Percentiles rank a stretch among this genome's conserved stretches.
phyloP scores from a whole-genome alignment of 2,329 filamentous ascomycete genomes.

The Zymoseptoria ardabiliae region DNA sequence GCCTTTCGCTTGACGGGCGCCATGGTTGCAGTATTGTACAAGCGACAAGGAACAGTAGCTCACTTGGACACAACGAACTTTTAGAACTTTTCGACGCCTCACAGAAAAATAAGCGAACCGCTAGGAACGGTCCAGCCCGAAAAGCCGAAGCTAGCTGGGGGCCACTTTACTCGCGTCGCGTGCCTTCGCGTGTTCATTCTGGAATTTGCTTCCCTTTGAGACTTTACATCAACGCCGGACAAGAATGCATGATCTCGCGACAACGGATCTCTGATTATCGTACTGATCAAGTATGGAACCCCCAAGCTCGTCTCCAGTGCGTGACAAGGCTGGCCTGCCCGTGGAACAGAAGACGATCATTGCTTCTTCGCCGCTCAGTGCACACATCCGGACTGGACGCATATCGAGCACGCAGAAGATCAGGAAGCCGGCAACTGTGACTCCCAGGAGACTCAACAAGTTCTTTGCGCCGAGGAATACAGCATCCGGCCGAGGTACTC shows the following conservation, averaged over 20 bases:
- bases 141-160: not conserved
- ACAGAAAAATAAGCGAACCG: not conserved
- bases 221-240: not conserved
- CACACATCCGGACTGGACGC: slow-evolving; percentile 8
- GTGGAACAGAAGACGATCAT: slow-evolving; percentile 21
- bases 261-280: not conserved
- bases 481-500: slow-evolving; percentile 19
- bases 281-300: not conserved
- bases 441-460: slow-evolving; percentile 44
- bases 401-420: slow-evolving; percentile 30
- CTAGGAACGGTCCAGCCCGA: not conserved
- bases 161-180: not conserved
- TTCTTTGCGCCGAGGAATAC: slow-evolving; percentile 45
- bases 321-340: not conserved
- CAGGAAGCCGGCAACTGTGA: slow-evolving; percentile 43
- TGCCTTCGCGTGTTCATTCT: slow-evolving; percentile 1
- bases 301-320: not conserved
- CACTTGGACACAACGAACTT: not conserved
- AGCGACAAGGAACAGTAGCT: not conserved
- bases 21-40: slow-evolving; percentile 28
- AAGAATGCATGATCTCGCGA: not conserved
- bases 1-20: slow-evolving; percentile 42
- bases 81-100: slow-evolving; percentile 1
- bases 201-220: not conserved
- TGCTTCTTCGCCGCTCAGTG: slow-evolving; percentile 22